These are phyloP conservation scores for Rosa multiflora DNA, from an alignment of 306 rosid genomes.

Conservation along the genomic window DNA sequence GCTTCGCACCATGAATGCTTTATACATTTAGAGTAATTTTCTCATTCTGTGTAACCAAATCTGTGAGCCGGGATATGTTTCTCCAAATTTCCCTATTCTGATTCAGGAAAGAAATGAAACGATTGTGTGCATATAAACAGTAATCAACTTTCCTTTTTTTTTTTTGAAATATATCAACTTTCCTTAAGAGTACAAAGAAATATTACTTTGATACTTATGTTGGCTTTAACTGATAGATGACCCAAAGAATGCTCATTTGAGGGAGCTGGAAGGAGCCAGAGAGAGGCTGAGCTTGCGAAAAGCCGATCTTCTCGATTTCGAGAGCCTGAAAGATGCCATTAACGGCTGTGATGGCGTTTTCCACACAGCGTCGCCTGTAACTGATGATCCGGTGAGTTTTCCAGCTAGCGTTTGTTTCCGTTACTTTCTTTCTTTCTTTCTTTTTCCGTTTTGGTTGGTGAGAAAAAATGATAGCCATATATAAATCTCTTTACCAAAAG, in stretches of 20 bases:
- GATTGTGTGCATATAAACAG: background rate
- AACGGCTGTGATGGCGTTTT: slow-evolving; percentile 73
- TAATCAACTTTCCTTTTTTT: background rate
- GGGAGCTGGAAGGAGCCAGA: slow-evolving; percentile 70
- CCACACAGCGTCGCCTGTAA: slow-evolving; percentile 85
- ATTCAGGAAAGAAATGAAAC: background rate
- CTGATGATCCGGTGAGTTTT: slow-evolving; percentile 70
- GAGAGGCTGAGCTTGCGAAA: slow-evolving; percentile 62
- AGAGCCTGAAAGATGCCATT: slow-evolving; percentile 53
- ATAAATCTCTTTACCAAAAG: background rate
- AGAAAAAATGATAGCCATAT: background rate
- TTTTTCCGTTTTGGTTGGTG: slow-evolving; percentile 5
- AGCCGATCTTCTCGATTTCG: slow-evolving; percentile 70
- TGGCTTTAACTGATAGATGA: slow-evolving; percentile 42
- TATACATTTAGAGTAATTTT: background rate
- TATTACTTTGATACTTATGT: background rate
- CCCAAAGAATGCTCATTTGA: slow-evolving; percentile 75
- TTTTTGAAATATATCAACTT: background rate
- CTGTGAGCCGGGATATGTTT: background rate
- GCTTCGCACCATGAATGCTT: background rate
- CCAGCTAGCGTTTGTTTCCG: background rate
- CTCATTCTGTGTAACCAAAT: background rate
- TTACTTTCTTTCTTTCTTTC: background rate
- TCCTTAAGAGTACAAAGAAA: background rate
- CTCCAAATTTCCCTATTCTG: background rate